A percentile compares a stretch with the other conserved stretches of the same genome.
phyloP scores from a whole-genome alignment of 192 early-diverging fungal species.

The Dimargaris xerosporica region DNA sequence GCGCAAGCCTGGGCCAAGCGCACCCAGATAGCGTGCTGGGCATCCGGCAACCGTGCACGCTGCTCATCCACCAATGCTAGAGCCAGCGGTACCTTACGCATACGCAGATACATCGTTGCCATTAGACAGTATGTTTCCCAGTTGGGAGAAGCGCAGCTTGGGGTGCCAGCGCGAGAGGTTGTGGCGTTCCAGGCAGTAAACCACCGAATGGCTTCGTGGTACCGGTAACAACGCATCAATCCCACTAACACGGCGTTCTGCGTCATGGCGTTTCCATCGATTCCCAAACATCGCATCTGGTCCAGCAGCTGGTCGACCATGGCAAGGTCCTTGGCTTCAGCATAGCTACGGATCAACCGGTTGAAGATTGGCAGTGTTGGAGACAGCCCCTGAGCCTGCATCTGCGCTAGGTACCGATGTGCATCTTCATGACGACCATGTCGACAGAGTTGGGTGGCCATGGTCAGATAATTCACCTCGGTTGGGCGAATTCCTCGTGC shows the following conservation, averaged over 20 bases:
- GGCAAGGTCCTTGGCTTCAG: neutral
- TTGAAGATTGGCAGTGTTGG: conserved; percentile 5
- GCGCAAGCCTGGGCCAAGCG: conserved; percentile 1
- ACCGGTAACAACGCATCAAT: neutral
- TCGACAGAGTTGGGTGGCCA: neutral
- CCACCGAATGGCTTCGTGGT: neutral
- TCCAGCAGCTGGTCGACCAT: neutral
- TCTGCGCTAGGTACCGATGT: neutral
- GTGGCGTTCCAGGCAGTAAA: neutral
- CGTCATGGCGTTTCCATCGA: neutral
- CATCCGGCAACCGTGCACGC: neutral
- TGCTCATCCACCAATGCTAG: neutral
- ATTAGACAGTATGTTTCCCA: neutral
- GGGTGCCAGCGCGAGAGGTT: neutral
- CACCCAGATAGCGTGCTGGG: conserved; percentile 1
- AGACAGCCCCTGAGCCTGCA: neutral
- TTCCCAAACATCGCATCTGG: neutral
- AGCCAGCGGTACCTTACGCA: neutral
- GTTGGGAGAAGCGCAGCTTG: neutral
- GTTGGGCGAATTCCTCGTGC: conserved; percentile 1
- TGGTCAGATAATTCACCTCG: neutral
- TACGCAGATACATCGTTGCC: neutral
- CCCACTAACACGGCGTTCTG: conserved; percentile 4
- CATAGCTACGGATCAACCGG: conserved; percentile 5
- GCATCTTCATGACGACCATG: neutral